Evolutionary conservation across 179 eudicot genomes (phyloP).

Genomic region (Sideroxylon spinosum): DNA sequence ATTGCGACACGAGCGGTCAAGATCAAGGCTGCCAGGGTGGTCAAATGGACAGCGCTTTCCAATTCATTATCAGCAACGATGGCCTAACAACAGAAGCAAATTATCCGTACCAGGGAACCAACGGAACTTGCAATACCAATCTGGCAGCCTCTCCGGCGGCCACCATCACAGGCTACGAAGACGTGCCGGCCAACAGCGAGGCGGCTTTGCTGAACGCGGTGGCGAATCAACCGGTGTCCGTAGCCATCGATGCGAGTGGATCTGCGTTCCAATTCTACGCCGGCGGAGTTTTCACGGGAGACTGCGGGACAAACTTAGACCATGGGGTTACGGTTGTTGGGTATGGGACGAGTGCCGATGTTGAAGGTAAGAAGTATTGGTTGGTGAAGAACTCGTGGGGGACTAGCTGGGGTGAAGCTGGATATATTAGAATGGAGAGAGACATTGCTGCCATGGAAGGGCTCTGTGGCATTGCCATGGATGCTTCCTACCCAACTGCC

Average conservation of each 20-base stretch:
- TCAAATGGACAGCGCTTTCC: conserved; percentile 20
- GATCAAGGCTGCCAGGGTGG: conserved; percentile 32
- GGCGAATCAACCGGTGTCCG: conserved; percentile 23
- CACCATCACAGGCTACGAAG: conserved; percentile 14
- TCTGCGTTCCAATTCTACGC: conserved; percentile 11
- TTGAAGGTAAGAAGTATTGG: conserved; percentile 53
- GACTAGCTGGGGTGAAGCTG: conserved; percentile 45
- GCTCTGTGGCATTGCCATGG: conserved; percentile 51
- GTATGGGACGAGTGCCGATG: conserved; percentile 40
- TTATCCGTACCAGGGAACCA: conserved; percentile 22
- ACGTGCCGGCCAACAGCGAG: conserved; percentile 16
- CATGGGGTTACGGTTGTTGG: conserved; percentile 52
- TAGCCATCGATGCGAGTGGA: conserved; percentile 10
- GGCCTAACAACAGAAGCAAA: conserved; percentile 16
- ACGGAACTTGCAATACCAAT: conserved; percentile 19
- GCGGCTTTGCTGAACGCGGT: conserved; percentile 21
- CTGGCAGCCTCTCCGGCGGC: conserved; percentile 9
- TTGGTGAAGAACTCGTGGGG: conserved; percentile 63
- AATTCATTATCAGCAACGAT: conserved; percentile 21
- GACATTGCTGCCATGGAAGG: conserved; percentile 32
- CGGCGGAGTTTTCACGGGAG: conserved; percentile 28
- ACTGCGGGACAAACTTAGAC: conserved; percentile 41
- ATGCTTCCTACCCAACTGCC: conserved; percentile 48
- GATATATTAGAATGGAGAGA: conserved; percentile 45
- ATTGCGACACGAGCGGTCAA: conserved; percentile 21